Evolutionary conservation across 345 rosid species (phyloP), one percentile per base, ranked within the genome.

Genomic region (Salix dunnii): DNA sequence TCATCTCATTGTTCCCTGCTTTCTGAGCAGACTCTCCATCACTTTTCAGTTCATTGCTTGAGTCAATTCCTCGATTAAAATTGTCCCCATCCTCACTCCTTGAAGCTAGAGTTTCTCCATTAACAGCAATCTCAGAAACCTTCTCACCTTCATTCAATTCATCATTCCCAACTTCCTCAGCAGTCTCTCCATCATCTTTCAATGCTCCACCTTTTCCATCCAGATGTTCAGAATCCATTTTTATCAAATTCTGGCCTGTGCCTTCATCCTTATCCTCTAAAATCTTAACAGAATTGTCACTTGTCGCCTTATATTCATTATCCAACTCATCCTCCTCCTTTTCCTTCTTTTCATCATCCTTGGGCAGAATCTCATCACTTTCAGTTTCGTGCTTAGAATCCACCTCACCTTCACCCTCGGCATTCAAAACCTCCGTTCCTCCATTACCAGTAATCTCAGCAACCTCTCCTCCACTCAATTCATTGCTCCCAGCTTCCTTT

Each of bases 1-100:
- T 79, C 42, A 76, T 20, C 66, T 70, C 80, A n/a, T 53, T 60
- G 70, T 35, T 43, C 49, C 14, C 78, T 55, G 7, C 64, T 27
- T 55, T 82, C 74, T 31, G 36, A 68, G 0, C 7, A 58, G 87
- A 87, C 76, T 88, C 88, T 62, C 88, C 91, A 68, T 88, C 83
- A 36, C 16, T 9, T n/a, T 58, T 58, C 62, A 10, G 23, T n/a
- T 58, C 62, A 25, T n/a, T 58, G 28, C 62, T 58, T 10, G 28
- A 58, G 28, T 58, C 28, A 58, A n/a, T 58, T 58, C 11, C 62
- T 58, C 2, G 62, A 58, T 58, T n/a, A 58, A 12, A 58, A 58
- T 23, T 58, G 5, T 3, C 14, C 14, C 10, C 62, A 9, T 1
- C 62, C 62, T 58, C 28, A 58, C 62, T n/a, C 28, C 27, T 58